Percentiles rank a stretch among this genome's conserved stretches.
Evolutionary conservation across 2,329 filamentous ascomycete genomes (phyloP).

Genomic region (Penicillium italicum): DNA sequence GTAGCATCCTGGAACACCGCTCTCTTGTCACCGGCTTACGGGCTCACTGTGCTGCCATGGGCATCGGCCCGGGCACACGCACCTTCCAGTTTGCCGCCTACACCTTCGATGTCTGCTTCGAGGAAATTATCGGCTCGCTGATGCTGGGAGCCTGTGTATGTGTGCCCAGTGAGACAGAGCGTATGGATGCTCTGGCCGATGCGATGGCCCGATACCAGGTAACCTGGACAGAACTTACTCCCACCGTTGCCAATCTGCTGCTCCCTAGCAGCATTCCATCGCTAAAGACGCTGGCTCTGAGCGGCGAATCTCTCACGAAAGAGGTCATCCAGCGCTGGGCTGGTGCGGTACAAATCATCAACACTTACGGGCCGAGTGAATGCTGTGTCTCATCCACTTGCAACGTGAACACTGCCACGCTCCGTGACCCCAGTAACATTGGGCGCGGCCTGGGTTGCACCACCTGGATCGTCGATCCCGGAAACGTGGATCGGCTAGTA

Average conservation of each 20-base stretch:
- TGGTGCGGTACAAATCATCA: neutral
- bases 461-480: neutral
- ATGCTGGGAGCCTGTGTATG: constrained; percentile 44
- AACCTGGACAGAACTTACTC: constrained; percentile 54
- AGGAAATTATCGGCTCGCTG: constrained; percentile 35
- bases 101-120: constrained; percentile 38
- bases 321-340: constrained; percentile 3
- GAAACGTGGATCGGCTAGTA: neutral
- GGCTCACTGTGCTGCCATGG: constrained; percentile 1
- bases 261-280: neutral
- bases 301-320: constrained; percentile 30
- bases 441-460: neutral
- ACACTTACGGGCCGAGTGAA: constrained; percentile 8
- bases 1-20: constrained; percentile 3
- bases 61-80: neutral
- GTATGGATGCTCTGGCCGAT: constrained; percentile 22
- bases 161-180: constrained; percentile 40
- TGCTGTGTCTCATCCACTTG: neutral
- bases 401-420: neutral
- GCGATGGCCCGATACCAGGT: constrained; percentile 14
- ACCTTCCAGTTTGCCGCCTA: constrained; percentile 38
- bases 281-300: constrained; percentile 35
- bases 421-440: neutral
- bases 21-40: neutral
- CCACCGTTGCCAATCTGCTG: constrained; percentile 46